These are phyloP conservation scores for Meyerozyma carpophila DNA, from an alignment of 1,139 yeast species.

Conservation along the genomic window DNA sequence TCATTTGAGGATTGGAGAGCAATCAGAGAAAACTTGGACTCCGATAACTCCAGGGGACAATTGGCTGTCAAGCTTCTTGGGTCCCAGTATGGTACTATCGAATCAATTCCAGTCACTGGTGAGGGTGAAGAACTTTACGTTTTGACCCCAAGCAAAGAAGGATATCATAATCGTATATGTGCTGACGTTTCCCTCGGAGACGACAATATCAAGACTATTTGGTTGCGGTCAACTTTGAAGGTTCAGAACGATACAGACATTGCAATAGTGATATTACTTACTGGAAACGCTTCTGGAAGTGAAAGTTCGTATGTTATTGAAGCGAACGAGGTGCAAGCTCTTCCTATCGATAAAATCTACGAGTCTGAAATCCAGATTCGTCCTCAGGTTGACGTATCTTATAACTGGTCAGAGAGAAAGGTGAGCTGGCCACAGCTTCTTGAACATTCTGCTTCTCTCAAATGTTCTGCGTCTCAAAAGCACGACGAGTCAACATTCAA, in stretches of 20 bases:
- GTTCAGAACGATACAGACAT: constrained; percentile 70
- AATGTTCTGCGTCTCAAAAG: constrained; percentile 45
- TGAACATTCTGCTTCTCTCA: constrained; percentile 48
- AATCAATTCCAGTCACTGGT: constrained; percentile 60
- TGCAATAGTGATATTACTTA: constrained; percentile 41
- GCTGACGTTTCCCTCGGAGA: constrained; percentile 67
- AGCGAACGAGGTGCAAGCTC: constrained; percentile 53
- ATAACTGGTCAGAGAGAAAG: constrained; percentile 60
- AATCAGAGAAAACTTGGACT: constrained; percentile 73
- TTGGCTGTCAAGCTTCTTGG: constrained; percentile 57
- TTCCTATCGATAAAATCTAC: constrained; percentile 72
- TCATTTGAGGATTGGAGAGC: constrained; percentile 92
- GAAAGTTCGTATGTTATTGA: constrained; percentile 31
- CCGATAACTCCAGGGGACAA: constrained; percentile 54
- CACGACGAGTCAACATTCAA: constrained; percentile 47
- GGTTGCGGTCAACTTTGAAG: constrained; percentile 68
- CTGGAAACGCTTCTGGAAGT: constrained; percentile 6
- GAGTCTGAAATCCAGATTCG: constrained; percentile 51
- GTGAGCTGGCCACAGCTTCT: constrained; percentile 65
- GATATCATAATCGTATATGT: constrained; percentile 67
- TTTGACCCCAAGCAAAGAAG: constrained; percentile 56
- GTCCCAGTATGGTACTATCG: constrained; percentile 50
- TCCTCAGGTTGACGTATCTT: constrained; percentile 52
- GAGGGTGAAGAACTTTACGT: constrained; percentile 81
- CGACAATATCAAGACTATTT: constrained; percentile 74